Evolutionary conservation across 192 early-diverging fungal genomes (phyloP), one percentile per base, ranked within the genome.

Genomic region (Coemansia sp.): DNA sequence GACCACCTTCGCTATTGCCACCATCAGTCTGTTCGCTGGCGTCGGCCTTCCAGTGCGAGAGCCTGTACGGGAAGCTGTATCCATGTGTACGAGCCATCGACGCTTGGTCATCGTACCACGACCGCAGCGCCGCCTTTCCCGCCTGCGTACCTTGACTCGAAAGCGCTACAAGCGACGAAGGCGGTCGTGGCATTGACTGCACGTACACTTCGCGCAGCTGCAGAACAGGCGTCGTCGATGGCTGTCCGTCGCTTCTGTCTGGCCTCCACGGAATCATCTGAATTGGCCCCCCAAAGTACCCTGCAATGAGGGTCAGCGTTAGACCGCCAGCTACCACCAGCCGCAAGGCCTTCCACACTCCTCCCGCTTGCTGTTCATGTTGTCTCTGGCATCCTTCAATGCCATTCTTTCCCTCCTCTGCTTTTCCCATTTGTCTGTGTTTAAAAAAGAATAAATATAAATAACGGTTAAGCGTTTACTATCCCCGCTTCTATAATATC

Each of bases 91-190:
- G 59, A 0, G 79, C 79, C 71, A 67, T 45, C 32, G 72, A 46
- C 8, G 79, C 74, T 55, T 82, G 79, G 59, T 74, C 74, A 43
- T 82, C 74, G 62, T 73, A 82, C 79, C 79, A 82, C 9, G 65
- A 65, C 10, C 67, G 67, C 51, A 82, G 63, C 40, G 79, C 79
- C 43, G 61, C 32, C 8, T 56, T 60, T 4, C 79, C 79, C 5
- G 74, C 79, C 18, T 61, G 48, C 0, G 79, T 82, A 41, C 79
- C 79, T 46, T 82, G 79, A 2, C 68, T 62, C 0, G 74, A 82
- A 49, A 82, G 60, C n/a, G 74, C 65, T 0, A 66, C 61, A 66
- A 82, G 71, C 11, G 79, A 54, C 5, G 43, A 22, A 3, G 79
- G 79, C 15, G 79, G 79, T 55, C 67, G 52, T 51, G 79, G 79